Evolutionary conservation across 805 yeast genomes (phyloP), one percentile per base, ranked within the genome.

Genomic region (Scheffersomyces spartinae): DNA sequence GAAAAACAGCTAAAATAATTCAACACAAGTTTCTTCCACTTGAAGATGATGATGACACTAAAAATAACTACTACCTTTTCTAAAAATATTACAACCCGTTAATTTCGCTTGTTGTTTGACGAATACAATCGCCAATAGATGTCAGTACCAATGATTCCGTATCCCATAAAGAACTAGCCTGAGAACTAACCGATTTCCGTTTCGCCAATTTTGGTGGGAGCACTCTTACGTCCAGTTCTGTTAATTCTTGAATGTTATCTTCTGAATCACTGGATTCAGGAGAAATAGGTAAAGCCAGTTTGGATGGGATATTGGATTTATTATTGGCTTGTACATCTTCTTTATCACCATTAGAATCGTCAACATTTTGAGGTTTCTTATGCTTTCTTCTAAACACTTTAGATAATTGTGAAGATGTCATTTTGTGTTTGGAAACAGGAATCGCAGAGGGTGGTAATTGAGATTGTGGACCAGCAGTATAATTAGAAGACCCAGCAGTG

Each of bases 101-200:
- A 25, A 59, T 47, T 40, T 58, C 64, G 7, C 57, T 52, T 20
- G 52, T 51, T 19, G 56, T 40, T 32, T 49, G 55, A 32, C 62
- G 46, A 25, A 59, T 41, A 31, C 63, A 56, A 30, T 59, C 64
- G 18, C 57, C 63, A 23, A 57, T 47, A 4, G 60, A 46, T 14
- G 53, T 40, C 15, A 54, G 47, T 15, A 59, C 48, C 20, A 59
- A 50, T 32, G 60, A 53, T 28, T 54, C 62, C 27, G 43, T 42
- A 30, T 55, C 64, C 23, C 32, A 32, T 17, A 40, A 16, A 14
- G 13, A 13, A 12, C 12, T 17, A 8, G 10, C 10, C 10, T 18
- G 9, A 18, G 9, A 12, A 12, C 12, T n/a, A 18, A 18, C 9
- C 10, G 20, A 18, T 8, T 9, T 24, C 18, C 18, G 13, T 13